Conservation (phyloP, 192 early-diverging fungal genomes). For the Dimargaris xerosporica region DNA sequence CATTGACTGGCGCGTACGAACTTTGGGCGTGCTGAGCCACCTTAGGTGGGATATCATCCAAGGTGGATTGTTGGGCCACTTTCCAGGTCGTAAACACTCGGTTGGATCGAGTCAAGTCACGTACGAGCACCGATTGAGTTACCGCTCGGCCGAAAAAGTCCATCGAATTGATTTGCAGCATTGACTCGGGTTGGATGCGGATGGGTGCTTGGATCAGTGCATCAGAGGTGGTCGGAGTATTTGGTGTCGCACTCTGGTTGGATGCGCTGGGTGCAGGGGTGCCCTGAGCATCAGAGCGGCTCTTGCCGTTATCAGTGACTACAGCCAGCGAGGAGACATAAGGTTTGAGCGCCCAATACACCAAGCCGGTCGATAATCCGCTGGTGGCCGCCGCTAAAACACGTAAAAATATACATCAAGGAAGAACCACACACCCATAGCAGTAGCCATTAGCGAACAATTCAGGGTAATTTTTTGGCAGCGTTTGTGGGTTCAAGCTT, state of each 20-base stretch:
- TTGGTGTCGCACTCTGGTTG: too few species aligned
- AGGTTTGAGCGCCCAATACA: conserved; percentile 1
- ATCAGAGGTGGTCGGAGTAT: too few species aligned
- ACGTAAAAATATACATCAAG: too few species aligned
- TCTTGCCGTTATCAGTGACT: not conserved
- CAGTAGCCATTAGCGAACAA: too few species aligned
- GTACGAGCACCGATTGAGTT: not conserved
- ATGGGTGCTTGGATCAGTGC: too few species aligned
- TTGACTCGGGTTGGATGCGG: not conserved
- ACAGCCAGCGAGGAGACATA: not conserved
- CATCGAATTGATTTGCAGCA: not conserved
- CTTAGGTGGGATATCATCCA: not conserved
- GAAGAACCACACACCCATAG: too few species aligned
- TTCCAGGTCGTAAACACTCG: conserved; percentile 6
- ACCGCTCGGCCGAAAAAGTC: conserved; percentile 3
- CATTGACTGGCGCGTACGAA: not conserved
- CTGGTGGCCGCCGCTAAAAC: not conserved
- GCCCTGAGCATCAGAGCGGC: not conserved
- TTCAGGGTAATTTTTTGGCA: too few species aligned
- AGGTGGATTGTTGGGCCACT: not conserved
- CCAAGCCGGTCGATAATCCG: conserved; percentile 3
- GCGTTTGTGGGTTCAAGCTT: too few species aligned
- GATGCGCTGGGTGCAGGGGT: not conserved
- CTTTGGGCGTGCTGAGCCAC: not conserved
- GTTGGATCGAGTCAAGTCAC: conserved; percentile 1